Evolutionary conservation across 441 rosid genomes (phyloP), one percentile per base, ranked within the genome.

Genomic region (Manihot esculenta): DNA sequence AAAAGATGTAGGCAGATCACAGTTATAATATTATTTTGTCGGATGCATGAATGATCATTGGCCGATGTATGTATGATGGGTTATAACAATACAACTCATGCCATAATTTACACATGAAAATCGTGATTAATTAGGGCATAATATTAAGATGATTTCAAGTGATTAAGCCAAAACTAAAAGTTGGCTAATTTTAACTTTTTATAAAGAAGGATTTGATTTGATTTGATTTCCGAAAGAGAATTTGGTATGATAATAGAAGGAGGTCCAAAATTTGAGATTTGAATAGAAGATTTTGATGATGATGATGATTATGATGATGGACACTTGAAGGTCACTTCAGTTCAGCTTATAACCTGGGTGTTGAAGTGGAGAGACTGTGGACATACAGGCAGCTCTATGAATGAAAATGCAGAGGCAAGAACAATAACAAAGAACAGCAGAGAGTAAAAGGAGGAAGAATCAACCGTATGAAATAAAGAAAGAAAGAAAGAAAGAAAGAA

Each of bases 401-500:
- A n/a, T n/a, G n/a, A n/a, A n/a, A n/a, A n/a, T n/a, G n/a, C n/a
- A n/a, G n/a, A n/a, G n/a, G 4, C 33, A 30, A 4, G 4, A 4
- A 1, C 33, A 30, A 30, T 1, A 30, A 4, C 44, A 62, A 1
- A 3, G 64, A 74, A 71, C 26, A 78, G 66, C 55, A 63, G 68
- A 69, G 62, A 69, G 69, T 51, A 7, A 76, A 72, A 70, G 50
- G 69, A 70, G 64, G 61, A 48, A 55, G 76, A 75, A 80, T 72
- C 81, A 89, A 82, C 76, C 66, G 75, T 9, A 59, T 58, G 73
- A 72, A 80, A 78, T 83, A 68, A n/a, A n/a, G n/a, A n/a, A n/a
- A n/a, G n/a, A n/a, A n/a, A n/a, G n/a, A n/a, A n/a, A n/a, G n/a
- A n/a, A n/a, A 45, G 21, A 2, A 51, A 9, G 2, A 2, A 10